Evolutionary conservation across 108 stramenopile species (phyloP).

Genomic region (Poteriospumella lacustris): DNA sequence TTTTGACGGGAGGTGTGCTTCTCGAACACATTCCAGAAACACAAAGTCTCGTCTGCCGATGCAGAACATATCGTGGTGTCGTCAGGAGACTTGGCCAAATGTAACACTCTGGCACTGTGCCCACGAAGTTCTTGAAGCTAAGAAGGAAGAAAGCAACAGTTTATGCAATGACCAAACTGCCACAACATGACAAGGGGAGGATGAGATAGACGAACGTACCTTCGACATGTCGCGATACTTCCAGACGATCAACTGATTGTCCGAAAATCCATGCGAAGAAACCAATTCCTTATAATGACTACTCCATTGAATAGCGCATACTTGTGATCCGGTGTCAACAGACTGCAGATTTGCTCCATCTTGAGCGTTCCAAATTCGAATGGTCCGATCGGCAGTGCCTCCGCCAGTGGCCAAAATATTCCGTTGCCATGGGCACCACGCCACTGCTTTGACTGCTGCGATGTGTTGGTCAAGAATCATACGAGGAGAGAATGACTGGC

Average conservation of each 20-base stretch:
- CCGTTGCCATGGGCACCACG: conserved; percentile 22
- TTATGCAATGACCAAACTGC: not conserved
- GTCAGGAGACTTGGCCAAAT: conserved; percentile 17
- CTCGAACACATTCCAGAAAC: conserved; percentile 21
- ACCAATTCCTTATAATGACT: conserved; percentile 5
- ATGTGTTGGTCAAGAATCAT: conserved; percentile 12
- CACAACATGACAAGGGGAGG: conserved; percentile 49
- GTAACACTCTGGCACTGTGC: conserved; percentile 24
- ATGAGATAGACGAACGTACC: conserved; percentile 79
- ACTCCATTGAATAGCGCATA: conserved; percentile 27
- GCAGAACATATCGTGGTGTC: conserved; percentile 8
- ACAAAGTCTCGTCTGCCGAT: conserved; percentile 16
- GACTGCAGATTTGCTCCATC: not conserved
- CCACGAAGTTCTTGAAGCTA: conserved; percentile 16
- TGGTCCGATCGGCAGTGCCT: conserved; percentile 22
- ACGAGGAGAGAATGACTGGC: not conserved
- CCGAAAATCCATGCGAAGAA: conserved; percentile 30
- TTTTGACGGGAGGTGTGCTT: too few species aligned
- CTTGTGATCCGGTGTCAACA: conserved; percentile 30
- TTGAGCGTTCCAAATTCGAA: conserved; percentile 23
- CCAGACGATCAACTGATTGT: conserved; percentile 15
- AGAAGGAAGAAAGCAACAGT: not conserved
- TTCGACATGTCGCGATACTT: conserved; percentile 7
- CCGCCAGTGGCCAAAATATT: conserved; percentile 17
- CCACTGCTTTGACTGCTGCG: conserved; percentile 29